Conservation (phyloP, 1,284 basidiomycete genomes). For the Malassezia caprae region DNA sequence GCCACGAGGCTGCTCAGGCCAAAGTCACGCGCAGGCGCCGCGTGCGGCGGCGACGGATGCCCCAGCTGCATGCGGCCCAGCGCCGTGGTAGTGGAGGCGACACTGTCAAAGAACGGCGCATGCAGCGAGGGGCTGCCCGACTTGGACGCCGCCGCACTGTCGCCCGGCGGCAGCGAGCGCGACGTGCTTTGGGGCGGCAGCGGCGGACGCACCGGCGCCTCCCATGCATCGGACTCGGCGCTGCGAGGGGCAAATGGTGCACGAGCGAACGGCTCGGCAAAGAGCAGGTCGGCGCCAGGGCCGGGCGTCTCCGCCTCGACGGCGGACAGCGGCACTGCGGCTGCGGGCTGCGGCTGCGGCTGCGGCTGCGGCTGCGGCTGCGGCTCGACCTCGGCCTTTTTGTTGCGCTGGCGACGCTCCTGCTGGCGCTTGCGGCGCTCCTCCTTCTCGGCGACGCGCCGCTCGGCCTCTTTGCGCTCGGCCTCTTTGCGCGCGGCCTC, state of each 20-base stretch:
- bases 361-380: background rate
- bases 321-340: background rate
- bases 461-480: conserved; percentile 1
- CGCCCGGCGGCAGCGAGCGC: background rate
- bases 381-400: conserved; percentile 53
- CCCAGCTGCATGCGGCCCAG: conserved; percentile 7
- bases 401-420: conserved; percentile 38
- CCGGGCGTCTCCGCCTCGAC: background rate
- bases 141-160: background rate
- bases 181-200: background rate
- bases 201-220: background rate
- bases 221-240: background rate
- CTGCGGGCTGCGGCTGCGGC: background rate
- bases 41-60: background rate
- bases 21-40: conserved; percentile 1
- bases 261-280: background rate
- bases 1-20: background rate
- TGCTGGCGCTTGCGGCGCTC: background rate
- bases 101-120: conserved; percentile 6
- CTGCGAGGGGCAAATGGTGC: background rate
- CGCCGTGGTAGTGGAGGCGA: background rate
- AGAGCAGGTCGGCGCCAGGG: background rate
- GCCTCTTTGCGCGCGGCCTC: conserved; percentile 42
- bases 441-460: background rate
- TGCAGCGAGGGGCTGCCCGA: background rate